A percentile compares a stretch with the other conserved stretches of the same genome.
phyloP scores from a whole-genome alignment of 106 monocot genomes.

The Vanilla planifolia region DNA sequence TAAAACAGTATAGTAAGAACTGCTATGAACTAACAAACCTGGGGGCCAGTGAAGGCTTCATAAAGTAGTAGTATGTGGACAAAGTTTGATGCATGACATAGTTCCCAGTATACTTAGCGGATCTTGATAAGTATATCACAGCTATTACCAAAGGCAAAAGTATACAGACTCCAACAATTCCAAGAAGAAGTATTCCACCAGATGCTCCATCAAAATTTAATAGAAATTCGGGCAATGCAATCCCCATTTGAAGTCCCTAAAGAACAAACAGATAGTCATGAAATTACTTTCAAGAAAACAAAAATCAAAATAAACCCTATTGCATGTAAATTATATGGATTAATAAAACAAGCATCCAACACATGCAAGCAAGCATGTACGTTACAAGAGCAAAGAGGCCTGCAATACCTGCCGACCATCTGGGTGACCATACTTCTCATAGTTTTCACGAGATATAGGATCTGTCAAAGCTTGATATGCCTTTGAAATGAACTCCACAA shows the following conservation, averaged over 20 bases:
- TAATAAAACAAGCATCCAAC: background rate
- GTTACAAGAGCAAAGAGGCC: background rate
- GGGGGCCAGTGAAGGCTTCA: slow-evolving; percentile 89
- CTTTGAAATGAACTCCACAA: slow-evolving; percentile 27
- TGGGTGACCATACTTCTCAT: slow-evolving; percentile 86
- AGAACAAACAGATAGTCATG: slow-evolving; percentile 6
- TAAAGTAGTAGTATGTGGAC: slow-evolving; percentile 66
- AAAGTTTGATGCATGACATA: slow-evolving; percentile 88
- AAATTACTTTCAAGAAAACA: background rate
- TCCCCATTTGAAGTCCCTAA: slow-evolving; percentile 92
- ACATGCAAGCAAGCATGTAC: background rate
- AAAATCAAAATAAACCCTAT: background rate
- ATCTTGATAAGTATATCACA: slow-evolving; percentile 81
- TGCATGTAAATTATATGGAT: background rate
- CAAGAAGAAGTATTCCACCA: slow-evolving; percentile 76
- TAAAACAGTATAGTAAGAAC: background rate
- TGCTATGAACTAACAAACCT: slow-evolving; percentile 32
- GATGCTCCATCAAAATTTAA: slow-evolving; percentile 80
- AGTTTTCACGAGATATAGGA: slow-evolving; percentile 56
- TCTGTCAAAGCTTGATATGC: slow-evolving; percentile 28
- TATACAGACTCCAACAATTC: slow-evolving; percentile 90
- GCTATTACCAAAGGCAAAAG: slow-evolving; percentile 79
- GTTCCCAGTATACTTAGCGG: slow-evolving; percentile 88
- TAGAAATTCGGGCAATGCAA: slow-evolving; percentile 88
- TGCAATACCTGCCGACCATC: slow-evolving; percentile 68